A percentile compares a stretch with the other conserved stretches of the same genome.
These are phyloP conservation scores for Mycena maculata DNA, from an alignment of 768 basidiomycete genomes.

Conservation along the genomic window DNA sequence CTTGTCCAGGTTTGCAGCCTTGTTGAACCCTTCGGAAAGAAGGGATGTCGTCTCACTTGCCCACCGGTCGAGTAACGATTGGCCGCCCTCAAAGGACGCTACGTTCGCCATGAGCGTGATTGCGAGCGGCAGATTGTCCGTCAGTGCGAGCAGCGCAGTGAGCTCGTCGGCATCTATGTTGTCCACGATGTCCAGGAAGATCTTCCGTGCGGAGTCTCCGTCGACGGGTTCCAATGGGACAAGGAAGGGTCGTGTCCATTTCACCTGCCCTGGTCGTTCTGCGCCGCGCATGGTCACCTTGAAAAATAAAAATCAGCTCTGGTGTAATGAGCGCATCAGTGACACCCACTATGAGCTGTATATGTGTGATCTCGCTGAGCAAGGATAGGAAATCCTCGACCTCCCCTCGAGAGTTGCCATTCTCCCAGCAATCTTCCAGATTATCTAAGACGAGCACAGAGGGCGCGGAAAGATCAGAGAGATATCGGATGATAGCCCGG, in stretches of 20 bases:
- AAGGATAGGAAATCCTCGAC: conserved; percentile 11
- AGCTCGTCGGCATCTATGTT: background rate
- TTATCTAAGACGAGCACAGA: conserved; percentile 6
- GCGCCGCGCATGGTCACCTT: conserved; percentile 24
- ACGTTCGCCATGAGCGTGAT: conserved; percentile 12
- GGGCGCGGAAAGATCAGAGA: background rate
- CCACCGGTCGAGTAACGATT: conserved; percentile 7
- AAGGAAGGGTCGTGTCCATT: conserved; percentile 23
- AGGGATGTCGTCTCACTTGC: conserved; percentile 12
- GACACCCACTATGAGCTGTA: background rate
- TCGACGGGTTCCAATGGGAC: background rate
- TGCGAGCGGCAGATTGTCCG: conserved; percentile 5
- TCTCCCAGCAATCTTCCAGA: conserved; percentile 10
- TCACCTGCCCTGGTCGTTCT: conserved; percentile 4
- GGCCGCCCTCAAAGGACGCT: conserved; percentile 7
- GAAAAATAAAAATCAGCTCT: background rate
- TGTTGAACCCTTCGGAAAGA: conserved; percentile 20
- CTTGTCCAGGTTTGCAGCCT: conserved; percentile 16
- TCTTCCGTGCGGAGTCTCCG: background rate
- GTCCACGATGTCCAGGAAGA: conserved; percentile 19
- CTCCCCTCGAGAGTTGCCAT: background rate
- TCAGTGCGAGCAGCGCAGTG: background rate
- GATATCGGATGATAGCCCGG: background rate
- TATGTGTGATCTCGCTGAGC: background rate
- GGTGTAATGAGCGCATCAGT: too few species aligned